Percentiles rank a stretch among this genome's conserved stretches.
These are phyloP conservation scores for Pinus taeda DNA, from an alignment of 75 land plant species.

Conservation along the genomic window DNA sequence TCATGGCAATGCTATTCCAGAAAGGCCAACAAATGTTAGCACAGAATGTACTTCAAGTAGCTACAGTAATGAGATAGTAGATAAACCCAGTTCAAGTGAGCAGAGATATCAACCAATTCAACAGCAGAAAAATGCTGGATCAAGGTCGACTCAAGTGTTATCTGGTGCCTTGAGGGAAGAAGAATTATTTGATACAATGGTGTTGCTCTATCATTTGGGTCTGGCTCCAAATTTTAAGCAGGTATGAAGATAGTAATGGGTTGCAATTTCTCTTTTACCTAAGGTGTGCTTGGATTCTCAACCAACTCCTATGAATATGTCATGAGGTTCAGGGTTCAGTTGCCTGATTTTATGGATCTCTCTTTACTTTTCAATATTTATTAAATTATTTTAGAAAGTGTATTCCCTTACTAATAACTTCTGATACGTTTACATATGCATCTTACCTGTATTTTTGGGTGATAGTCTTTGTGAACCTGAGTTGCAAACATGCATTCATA, in stretches of 20 bases:
- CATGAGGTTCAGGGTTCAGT: not conserved
- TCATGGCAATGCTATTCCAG: slow-evolving; percentile 43
- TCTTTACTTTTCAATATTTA: not conserved
- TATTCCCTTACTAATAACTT: not conserved
- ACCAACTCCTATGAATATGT: not conserved
- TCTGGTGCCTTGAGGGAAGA: slow-evolving; percentile 76
- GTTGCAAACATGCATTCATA: too few relatives aligned
- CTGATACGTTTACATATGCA: not conserved
- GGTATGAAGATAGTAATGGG: slow-evolving; percentile 37
- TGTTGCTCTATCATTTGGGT: slow-evolving; percentile 84
- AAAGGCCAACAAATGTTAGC: slow-evolving; percentile 52
- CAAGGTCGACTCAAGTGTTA: slow-evolving; percentile 40
- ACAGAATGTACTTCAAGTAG: slow-evolving; percentile 56
- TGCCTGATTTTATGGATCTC: not conserved
- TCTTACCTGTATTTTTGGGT: too few relatives aligned
- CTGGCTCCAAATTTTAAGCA: slow-evolving; percentile 84
- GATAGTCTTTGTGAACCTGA: too few relatives aligned
- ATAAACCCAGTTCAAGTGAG: slow-evolving; percentile 87
- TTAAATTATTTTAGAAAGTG: not conserved
- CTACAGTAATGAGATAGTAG: slow-evolving; percentile 63
- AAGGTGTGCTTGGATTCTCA: not conserved
- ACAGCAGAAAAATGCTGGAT: slow-evolving; percentile 25
- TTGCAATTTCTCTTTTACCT: not conserved
- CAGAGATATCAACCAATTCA: slow-evolving; percentile 40
- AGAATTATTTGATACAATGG: slow-evolving; percentile 83